phyloP scores from a whole-genome alignment of 345 rosid genomes.

The Diplotaxis tenuifolia region DNA sequence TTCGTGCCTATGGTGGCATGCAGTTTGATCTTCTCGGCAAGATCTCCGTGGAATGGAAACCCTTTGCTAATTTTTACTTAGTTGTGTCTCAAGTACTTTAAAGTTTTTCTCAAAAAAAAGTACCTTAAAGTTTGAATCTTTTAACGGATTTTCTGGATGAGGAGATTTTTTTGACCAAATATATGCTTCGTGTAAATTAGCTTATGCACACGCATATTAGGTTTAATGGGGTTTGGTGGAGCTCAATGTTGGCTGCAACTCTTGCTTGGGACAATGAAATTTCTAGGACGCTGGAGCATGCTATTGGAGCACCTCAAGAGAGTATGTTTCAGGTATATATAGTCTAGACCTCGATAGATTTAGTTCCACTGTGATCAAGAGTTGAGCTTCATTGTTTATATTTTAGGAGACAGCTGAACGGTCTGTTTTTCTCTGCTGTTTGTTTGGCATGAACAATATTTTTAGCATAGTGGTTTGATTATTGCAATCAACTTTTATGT shows the following conservation, averaged over 20 bases:
- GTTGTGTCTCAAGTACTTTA: slow-evolving; percentile 87
- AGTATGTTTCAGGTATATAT: slow-evolving; percentile 33
- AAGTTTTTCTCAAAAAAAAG: too few species aligned
- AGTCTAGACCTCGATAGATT: neutral
- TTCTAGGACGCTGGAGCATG: slow-evolving; percentile 62
- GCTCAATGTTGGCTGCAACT: slow-evolving; percentile 81
- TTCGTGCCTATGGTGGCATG: too few species aligned
- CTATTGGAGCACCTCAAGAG: slow-evolving; percentile 52
- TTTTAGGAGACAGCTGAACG: neutral
- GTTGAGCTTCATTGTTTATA: neutral
- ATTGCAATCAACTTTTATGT: neutral
- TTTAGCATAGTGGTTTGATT: neutral
- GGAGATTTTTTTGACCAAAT: slow-evolving; percentile 6
- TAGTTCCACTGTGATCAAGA: neutral
- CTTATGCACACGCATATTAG: slow-evolving; percentile 45
- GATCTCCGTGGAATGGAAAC: slow-evolving; percentile 74
- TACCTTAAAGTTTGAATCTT: neutral
- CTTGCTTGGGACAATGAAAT: slow-evolving; percentile 75
- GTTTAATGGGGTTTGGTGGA: slow-evolving; percentile 74
- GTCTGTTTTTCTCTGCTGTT: neutral
- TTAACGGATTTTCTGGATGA: neutral
- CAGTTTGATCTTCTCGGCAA: slow-evolving; percentile 71
- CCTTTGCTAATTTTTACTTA: slow-evolving; percentile 87
- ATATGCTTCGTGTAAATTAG: neutral
- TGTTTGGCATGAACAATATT: neutral